These are phyloP conservation scores for Solidago caesia DNA, from an alignment of 129 eudicot species.

Conservation along the genomic window DNA sequence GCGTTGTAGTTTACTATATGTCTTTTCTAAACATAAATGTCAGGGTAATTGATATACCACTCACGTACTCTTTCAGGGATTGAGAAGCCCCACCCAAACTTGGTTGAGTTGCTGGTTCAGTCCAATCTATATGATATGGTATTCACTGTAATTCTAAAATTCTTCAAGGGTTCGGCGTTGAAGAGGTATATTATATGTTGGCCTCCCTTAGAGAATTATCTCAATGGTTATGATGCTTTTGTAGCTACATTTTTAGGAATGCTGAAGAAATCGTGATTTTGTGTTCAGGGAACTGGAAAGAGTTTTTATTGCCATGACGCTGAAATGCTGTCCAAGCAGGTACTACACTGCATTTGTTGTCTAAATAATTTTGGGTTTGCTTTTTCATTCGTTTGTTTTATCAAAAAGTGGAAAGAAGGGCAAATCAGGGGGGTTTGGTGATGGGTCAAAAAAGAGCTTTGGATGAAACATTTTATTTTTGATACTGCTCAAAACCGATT, in stretches of 20 bases:
- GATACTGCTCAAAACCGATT: background rate
- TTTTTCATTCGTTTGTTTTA: background rate
- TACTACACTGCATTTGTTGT: constrained; percentile 36
- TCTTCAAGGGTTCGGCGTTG: constrained; percentile 81
- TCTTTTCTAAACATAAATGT: background rate
- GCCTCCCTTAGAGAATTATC: background rate
- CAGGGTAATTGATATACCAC: background rate
- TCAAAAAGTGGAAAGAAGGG: background rate
- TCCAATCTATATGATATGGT: constrained; percentile 86
- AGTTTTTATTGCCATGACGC: constrained; percentile 74
- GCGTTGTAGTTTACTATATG: background rate
- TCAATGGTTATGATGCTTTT: background rate
- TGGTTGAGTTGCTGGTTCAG: constrained; percentile 84
- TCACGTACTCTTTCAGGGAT: constrained; percentile 42
- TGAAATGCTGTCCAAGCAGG: constrained; percentile 79
- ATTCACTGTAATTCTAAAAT: constrained; percentile 77
- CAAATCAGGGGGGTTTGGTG: background rate
- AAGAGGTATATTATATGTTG: constrained; percentile 50
- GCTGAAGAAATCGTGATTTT: background rate
- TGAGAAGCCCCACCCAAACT: constrained; percentile 54
- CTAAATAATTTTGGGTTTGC: constrained; percentile 26
- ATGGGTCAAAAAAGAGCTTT: background rate
- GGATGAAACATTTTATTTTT: background rate
- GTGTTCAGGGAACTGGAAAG: constrained; percentile 79
- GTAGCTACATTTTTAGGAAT: constrained; percentile 11